Conservation (phyloP, 768 basidiomycete species). For the Mycena kentingensis region DNA sequence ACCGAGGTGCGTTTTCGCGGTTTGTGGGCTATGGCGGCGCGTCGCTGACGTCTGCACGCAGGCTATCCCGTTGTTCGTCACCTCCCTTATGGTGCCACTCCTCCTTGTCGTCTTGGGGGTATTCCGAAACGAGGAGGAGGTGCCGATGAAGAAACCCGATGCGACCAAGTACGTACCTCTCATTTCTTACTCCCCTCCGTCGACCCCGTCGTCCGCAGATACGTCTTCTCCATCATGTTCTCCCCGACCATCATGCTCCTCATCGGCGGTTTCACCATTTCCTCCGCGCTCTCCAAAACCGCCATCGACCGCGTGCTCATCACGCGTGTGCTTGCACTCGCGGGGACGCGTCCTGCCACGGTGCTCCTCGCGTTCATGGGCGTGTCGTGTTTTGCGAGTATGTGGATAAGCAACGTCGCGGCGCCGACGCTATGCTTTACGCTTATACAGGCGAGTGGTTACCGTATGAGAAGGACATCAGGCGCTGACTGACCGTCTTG, state of each 20-base stretch:
- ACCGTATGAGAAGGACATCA: slow-evolving; percentile 4
- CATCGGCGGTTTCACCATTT: slow-evolving; percentile 96
- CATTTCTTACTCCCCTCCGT: background rate
- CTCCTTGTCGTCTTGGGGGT: slow-evolving; percentile 85
- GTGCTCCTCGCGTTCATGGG: slow-evolving; percentile 94
- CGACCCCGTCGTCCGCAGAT: slow-evolving; percentile 47
- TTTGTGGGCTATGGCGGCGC: background rate
- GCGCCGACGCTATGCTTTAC: slow-evolving; percentile 97
- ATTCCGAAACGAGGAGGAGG: slow-evolving; percentile 60
- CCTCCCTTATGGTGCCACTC: slow-evolving; percentile 86
- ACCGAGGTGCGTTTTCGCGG: slow-evolving; percentile 67
- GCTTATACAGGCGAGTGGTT: slow-evolving; percentile 75
- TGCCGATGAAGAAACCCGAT: slow-evolving; percentile 57
- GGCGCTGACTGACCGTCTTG: slow-evolving; percentile 1
- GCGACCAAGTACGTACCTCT: slow-evolving; percentile 72
- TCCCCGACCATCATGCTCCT: slow-evolving; percentile 98
- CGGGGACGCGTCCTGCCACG: slow-evolving; percentile 82
- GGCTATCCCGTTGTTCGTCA: slow-evolving; percentile 98
- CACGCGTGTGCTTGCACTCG: slow-evolving; percentile 85
- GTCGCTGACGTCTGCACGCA: slow-evolving; percentile 33
- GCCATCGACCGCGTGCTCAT: slow-evolving; percentile 92
- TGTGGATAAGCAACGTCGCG: slow-evolving; percentile 99
- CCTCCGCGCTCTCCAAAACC: slow-evolving; percentile 93
- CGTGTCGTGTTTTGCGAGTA: slow-evolving; percentile 96
- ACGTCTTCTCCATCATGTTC: slow-evolving; percentile 94